Evolutionary conservation across 2,329 filamentous ascomycete species (phyloP), one percentile per base, ranked within the genome.

Genomic region (Dothistroma pini): DNA sequence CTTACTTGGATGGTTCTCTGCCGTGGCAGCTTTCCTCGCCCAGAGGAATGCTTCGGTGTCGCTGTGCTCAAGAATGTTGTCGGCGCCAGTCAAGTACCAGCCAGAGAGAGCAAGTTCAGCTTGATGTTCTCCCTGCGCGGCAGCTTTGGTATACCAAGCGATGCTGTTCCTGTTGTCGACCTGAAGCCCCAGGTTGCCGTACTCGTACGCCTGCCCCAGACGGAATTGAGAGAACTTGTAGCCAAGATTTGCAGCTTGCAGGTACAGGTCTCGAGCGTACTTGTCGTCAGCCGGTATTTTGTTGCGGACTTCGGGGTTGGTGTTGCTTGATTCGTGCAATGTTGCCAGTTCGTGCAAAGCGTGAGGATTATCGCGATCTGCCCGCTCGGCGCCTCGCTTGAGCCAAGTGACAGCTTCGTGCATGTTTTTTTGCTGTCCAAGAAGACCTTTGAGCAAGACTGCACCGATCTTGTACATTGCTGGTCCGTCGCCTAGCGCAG

Each of bases 401-500:
- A 99, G 83, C 93, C 95, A 97, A 22, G 86, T 87, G 25, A 97
- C 85, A 19, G 92, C 93, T 77, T 97, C 95, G 49, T 89, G 84
- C 2, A 91, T 85, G 71, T 96, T 96, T 71, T 82, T 86, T 25
- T 83, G 84, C 73, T 97, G 93, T 4, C 93, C 93, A n/a, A 99
- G 83, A 31, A 97, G 81, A 11, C 93, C 95, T 76, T 97, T 97
- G 58, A 97, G 84, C 63, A 91, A 80, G 67, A 99, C 96, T 88
- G 97, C 96, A 61, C 95, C 95, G 77, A 97, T 87, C 77, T 99
- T 99, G 80, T 97, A 99, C 91, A 97, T 96, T 32, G 93, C 95
- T 0, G 93, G 90, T 1, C 89, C 89, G 71, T 99, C 93, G 2
- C 95, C 93, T 2, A 97, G 81, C 12, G 89, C 89, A 11, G 95